Evolutionary conservation across 768 basidiomycete species (phyloP).

Genomic region (Podaxis rugospora): DNA sequence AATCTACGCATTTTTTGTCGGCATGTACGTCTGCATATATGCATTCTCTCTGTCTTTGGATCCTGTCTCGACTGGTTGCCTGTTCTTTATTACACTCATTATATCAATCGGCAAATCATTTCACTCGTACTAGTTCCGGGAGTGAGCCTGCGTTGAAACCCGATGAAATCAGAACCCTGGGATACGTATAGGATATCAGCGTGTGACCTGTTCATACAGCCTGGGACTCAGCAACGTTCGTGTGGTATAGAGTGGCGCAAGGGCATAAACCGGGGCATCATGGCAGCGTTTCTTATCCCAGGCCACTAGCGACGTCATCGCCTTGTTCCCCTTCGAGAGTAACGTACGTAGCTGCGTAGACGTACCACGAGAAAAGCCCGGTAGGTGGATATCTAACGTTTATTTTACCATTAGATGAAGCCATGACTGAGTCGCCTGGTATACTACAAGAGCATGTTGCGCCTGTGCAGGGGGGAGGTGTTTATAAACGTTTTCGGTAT

Average conservation of each 20-base stretch:
- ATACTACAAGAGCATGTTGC: no score
- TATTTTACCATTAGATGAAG: no score
- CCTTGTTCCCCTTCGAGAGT: neutral
- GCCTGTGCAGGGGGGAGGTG: no score
- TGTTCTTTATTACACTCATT: constrained; percentile 1
- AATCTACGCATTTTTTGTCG: neutral
- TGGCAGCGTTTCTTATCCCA: neutral
- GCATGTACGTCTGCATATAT: neutral
- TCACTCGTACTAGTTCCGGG: neutral
- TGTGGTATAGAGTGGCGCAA: no score
- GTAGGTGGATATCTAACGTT: no score
- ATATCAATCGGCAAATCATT: neutral
- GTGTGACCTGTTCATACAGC: neutral
- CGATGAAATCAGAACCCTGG: neutral
- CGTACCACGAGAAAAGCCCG: neutral
- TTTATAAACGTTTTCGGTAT: neutral
- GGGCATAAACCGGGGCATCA: neutral
- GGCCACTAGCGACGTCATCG: neutral
- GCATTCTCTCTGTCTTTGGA: neutral
- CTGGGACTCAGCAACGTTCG: no score
- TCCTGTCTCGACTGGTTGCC: neutral
- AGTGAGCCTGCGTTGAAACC: neutral
- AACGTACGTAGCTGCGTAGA: neutral
- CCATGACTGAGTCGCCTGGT: no score
- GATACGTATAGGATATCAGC: neutral